phyloP scores from a whole-genome alignment of 2,329 filamentous ascomycete species.

The Fusarium camptoceras region DNA sequence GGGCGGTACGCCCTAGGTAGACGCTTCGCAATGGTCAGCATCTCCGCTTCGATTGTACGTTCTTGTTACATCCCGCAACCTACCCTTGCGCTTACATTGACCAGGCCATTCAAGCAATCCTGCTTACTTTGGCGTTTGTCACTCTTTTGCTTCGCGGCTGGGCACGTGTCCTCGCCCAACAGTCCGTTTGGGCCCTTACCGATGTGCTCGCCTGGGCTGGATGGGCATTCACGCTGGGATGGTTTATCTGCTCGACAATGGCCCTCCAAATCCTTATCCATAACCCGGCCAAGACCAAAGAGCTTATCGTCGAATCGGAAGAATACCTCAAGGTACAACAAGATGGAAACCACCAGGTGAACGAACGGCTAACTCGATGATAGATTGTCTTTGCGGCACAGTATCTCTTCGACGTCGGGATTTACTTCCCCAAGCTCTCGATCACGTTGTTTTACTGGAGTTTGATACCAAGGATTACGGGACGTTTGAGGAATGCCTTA shows the following conservation, averaged over 20 bases:
- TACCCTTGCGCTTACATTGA: neutral
- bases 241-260: conserved; percentile 26
- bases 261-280: conserved; percentile 14
- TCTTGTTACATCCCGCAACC: neutral
- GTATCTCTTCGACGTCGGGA: conserved; percentile 19
- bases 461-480: conserved; percentile 6
- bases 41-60: neutral
- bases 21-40: neutral
- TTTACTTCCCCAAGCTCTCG: conserved; percentile 20
- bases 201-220: conserved; percentile 14
- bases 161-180: conserved; percentile 5
- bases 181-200: neutral
- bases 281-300: neutral
- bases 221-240: conserved; percentile 19
- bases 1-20: neutral
- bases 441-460: conserved; percentile 25
- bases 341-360: fast-evolving
- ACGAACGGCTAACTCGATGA: neutral
- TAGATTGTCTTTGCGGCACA: conserved; percentile 17
- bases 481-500: neutral
- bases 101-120: conserved; percentile 10
- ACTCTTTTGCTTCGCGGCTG: neutral
- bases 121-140: conserved; percentile 5
- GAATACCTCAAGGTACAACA: conserved; percentile 14
- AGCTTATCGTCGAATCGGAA: conserved; percentile 4